Base-by-base conservation (phyloP, 306 rosid genomes). In the Acacia crassicarpa region DNA sequence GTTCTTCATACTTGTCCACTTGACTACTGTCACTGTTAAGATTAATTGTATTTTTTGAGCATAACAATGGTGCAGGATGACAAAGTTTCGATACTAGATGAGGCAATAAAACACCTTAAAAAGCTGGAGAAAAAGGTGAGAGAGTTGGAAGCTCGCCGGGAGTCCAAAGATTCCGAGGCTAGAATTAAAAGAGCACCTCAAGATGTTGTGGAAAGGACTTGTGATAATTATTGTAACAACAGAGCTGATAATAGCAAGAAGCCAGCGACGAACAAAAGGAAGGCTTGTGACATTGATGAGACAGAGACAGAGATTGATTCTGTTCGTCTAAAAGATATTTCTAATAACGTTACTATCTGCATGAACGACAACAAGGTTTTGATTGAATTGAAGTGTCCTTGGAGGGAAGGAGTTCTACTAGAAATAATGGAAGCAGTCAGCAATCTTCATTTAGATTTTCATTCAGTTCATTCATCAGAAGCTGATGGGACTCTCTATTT, bases 41-140 rank as follows among this genome's bases (percentile, higher is more conserved):
- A 67, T 41, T 62, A 77, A 73, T 17, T 16, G 62, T 73, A 58
- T 43, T 69, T 68, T 12, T 12, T 69, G 22, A 11, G 72, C 75
- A 61, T 63, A 33, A 66, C 67, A 79, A 61, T 79, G 70, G 5
- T 85, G 78, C 89, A 92, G 98, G 98, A 92, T 54, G 98, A 94
- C 88, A 91, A 91, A 83, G 91, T 94, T 75, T 88, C 98, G 16
- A 91, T 94, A 83, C 91, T 94, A 56, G 98, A 92, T 77, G 91
- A 89, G 76, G 95, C 91, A 65, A 94, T 94, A 83, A 88, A 88
- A 45, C 88, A 94, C 54, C 82, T 94, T 83, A 85, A 77, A 86
- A 90, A 88, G 88, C 95, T 94, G 15, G 92, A 94, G 89, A 89
- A 72, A 86, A 89, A 84, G 86, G 86, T 94, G 25, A 85, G 80